Evolutionary conservation across 345 rosid species (phyloP).

Genomic region (Cardamine chenopodiifolia): DNA sequence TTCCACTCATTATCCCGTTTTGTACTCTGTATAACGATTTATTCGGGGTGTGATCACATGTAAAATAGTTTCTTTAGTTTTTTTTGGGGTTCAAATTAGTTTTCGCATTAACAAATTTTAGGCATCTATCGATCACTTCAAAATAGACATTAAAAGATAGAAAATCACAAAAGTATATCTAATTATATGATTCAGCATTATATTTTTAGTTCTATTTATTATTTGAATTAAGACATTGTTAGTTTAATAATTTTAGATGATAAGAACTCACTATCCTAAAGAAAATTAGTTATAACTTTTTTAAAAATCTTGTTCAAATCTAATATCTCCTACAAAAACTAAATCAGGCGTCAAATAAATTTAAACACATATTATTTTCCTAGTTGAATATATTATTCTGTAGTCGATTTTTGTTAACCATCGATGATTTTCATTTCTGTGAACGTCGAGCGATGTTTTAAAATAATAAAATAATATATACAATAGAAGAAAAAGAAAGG

Average conservation of each 20-base stretch:
- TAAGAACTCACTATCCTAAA: background rate
- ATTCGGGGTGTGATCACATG: constrained; percentile 27
- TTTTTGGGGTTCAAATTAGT: constrained; percentile 3
- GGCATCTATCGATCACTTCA: constrained; percentile 13
- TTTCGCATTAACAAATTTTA: constrained; percentile 24
- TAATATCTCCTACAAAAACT: no score
- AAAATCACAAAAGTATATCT: background rate
- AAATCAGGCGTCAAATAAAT: no score
- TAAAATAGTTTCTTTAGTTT: constrained; percentile 16
- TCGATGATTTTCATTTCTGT: no score
- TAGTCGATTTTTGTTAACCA: no score
- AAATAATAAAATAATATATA: background rate
- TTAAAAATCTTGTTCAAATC: no score
- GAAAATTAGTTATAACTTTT: no score
- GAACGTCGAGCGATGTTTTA: no score
- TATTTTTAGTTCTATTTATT: background rate
- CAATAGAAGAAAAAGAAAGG: background rate
- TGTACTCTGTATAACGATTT: constrained; percentile 31
- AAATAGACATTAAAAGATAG: constrained; percentile 14
- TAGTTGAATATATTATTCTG: no score
- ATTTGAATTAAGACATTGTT: background rate
- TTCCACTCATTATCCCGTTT: constrained; percentile 34
- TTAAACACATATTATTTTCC: no score
- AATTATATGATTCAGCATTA: background rate
- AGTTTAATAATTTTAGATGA: background rate